phyloP scores from a whole-genome alignment of 2,329 filamentous ascomycete genomes.

The Fusarium sp. region DNA sequence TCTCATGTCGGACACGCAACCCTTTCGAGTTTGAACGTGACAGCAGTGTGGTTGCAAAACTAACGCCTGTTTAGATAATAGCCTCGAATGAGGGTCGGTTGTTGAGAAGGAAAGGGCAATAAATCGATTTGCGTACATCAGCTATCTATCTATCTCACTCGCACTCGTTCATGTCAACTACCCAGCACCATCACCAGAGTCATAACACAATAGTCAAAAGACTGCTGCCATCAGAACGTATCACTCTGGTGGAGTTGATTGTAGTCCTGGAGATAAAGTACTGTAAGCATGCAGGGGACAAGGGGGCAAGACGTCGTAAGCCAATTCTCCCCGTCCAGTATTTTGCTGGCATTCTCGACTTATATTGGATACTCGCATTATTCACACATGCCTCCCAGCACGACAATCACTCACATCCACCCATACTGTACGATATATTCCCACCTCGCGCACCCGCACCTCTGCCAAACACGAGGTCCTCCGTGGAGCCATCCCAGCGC shows the following conservation, averaged over 20 bases:
- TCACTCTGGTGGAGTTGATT: constrained; percentile 36
- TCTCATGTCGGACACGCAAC: constrained; percentile 36
- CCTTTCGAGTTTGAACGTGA: constrained; percentile 38
- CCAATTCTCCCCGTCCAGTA: constrained; percentile 23
- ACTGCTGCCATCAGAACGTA: constrained; percentile 21
- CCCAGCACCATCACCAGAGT: constrained; percentile 9
- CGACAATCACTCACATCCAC: background rate
- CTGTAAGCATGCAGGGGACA: constrained; percentile 45
- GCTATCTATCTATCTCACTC: constrained; percentile 7
- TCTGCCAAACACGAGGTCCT: constrained; percentile 49
- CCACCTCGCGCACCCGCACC: constrained; percentile 40
- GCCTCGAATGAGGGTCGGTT: constrained; percentile 20
- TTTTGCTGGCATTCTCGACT: constrained; percentile 13
- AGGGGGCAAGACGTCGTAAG: constrained; percentile 44
- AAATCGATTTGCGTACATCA: constrained; percentile 1
- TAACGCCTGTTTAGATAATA: constrained; percentile 26
- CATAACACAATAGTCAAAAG: constrained; percentile 11
- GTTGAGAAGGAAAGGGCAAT: constrained; percentile 16
- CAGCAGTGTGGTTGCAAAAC: constrained; percentile 31
- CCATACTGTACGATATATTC: constrained; percentile 21
- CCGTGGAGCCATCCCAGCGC: constrained; percentile 48
- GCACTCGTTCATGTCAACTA: constrained; percentile 19
- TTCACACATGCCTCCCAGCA: constrained; percentile 30
- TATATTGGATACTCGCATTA: background rate
- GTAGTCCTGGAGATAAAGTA: constrained; percentile 36